Base-by-base conservation (phyloP, 2,329 filamentous ascomycete species). In the Mariannaea sp. region DNA sequence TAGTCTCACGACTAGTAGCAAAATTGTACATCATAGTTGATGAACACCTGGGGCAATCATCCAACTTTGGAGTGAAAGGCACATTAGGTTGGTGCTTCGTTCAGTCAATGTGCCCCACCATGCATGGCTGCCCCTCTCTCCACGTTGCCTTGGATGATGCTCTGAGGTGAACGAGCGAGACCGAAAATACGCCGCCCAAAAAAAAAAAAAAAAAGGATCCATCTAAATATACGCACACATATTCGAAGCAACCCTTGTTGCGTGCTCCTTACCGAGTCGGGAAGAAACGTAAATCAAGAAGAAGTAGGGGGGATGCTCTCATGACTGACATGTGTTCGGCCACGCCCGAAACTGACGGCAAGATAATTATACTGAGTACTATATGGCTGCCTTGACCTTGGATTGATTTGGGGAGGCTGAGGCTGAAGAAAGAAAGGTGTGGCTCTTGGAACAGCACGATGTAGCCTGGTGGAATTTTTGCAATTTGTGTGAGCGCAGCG, bases 41-140 rank as follows among this genome's bases (percentile, higher is more conserved):
- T n/a, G n/a, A n/a, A n/a, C n/a, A n/a, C n/a, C n/a, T n/a, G n/a
- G n/a, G n/a, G n/a, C n/a, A n/a, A n/a, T n/a, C n/a, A n/a, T n/a
- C n/a, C n/a, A n/a, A n/a, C n/a, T n/a, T n/a, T n/a, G n/a, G n/a
- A n/a, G n/a, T n/a, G n/a, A n/a, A n/a, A n/a, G n/a, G n/a, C n/a
- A n/a, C n/a, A n/a, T n/a, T n/a, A n/a, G n/a, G n/a, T n/a, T n/a
- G n/a, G n/a, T n/a, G n/a, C n/a, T n/a, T n/a, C n/a, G n/a, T n/a
- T n/a, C n/a, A n/a, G n/a, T n/a, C n/a, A n/a, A n/a, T n/a, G n/a
- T n/a, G n/a, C 52, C 57, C 88, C 35, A 80, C 83, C 49, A 71
- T 81, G 76, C 80, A 20, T 57, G 27, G 51, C 76, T 60, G 88
- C 83, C 67, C 80, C 75, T n/a, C 86, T 9, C n/a, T n/a, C n/a